Percentiles rank a stretch among this genome's conserved stretches.
Conservation (phyloP, 2,329 filamentous ascomycete species). For the Zasmidium angulare region DNA sequence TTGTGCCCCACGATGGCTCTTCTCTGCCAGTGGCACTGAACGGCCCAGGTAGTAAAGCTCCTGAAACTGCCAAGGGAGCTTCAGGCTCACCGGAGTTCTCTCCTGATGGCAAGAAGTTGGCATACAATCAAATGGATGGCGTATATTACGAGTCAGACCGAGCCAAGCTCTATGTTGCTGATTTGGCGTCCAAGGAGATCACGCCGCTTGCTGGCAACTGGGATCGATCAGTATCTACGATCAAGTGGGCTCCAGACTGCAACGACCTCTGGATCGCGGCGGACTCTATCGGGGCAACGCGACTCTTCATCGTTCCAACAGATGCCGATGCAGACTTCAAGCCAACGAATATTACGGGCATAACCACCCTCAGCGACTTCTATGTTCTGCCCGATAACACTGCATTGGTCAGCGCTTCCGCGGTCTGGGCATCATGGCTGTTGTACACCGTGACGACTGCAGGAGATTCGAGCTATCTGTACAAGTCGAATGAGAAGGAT, state of each 20-base stretch:
- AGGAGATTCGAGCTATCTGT: slow-evolving; percentile 21
- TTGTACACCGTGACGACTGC: slow-evolving; percentile 22
- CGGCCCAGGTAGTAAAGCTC: slow-evolving; percentile 25
- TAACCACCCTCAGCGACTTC: slow-evolving; percentile 25
- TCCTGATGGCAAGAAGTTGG: slow-evolving; percentile 23
- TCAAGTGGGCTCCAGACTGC: slow-evolving; percentile 23
- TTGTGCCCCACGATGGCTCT: slow-evolving; percentile 29
- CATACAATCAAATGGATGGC: slow-evolving; percentile 27
- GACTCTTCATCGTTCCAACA: slow-evolving; percentile 25
- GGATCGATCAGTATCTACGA: slow-evolving; percentile 17
- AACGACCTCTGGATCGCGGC: slow-evolving; percentile 21
- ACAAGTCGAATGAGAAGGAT: slow-evolving; percentile 27
- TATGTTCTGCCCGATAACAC: slow-evolving; percentile 23
- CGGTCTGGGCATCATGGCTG: slow-evolving; percentile 23
- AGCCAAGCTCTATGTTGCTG: slow-evolving; percentile 25
- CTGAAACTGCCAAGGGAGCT: slow-evolving; percentile 23
- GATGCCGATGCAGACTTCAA: slow-evolving; percentile 25
- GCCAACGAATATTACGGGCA: slow-evolving; percentile 24
- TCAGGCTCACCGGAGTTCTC: slow-evolving; percentile 23
- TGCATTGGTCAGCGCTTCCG: slow-evolving; percentile 22
- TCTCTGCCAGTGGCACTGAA: slow-evolving; percentile 25
- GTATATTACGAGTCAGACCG: slow-evolving; percentile 26
- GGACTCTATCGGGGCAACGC: slow-evolving; percentile 24
- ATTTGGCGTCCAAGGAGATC: slow-evolving; percentile 23
- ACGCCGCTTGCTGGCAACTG: slow-evolving; percentile 23